A percentile compares a stretch with the other conserved stretches of the same genome.
Conservation (phyloP, 2,329 filamentous ascomycete species). For the Colletotrichum godetiae region DNA sequence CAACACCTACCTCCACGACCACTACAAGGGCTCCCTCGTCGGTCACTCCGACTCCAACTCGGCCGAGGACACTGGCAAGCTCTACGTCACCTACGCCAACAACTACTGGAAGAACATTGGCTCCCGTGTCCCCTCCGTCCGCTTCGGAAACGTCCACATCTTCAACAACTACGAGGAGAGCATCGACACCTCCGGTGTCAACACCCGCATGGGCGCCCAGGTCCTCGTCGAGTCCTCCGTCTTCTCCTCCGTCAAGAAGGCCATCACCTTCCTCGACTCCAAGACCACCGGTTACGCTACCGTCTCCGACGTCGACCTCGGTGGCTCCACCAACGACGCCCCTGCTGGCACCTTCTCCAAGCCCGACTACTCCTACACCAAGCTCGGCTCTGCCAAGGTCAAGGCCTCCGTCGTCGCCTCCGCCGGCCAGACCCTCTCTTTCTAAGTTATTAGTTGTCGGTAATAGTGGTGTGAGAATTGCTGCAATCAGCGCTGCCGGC, state of each 20-base stretch:
- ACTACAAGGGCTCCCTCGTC: constrained; percentile 69
- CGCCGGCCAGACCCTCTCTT: constrained; percentile 51
- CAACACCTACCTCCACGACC: constrained; percentile 52
- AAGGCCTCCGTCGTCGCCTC: constrained; percentile 53
- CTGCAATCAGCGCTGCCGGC: constrained; percentile 17
- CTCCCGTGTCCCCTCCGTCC: constrained; percentile 71
- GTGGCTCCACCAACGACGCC: constrained; percentile 59
- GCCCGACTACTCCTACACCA: constrained; percentile 61
- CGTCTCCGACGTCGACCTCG: constrained; percentile 54
- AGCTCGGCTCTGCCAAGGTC: constrained; percentile 60
- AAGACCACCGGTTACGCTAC: constrained; percentile 53
- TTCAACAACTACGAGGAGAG: constrained; percentile 63
- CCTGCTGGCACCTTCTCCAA: constrained; percentile 60
- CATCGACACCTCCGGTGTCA: constrained; percentile 59
- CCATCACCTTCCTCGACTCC: constrained; percentile 54
- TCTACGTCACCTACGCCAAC: constrained; percentile 74
- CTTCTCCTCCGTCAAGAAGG: constrained; percentile 54
- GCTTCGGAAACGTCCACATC: constrained; percentile 74
- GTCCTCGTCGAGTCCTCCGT: constrained; percentile 67
- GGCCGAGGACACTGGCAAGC: constrained; percentile 68
- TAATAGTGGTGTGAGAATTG: not conserved
- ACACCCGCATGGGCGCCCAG: constrained; percentile 67
- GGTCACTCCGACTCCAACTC: constrained; percentile 70
- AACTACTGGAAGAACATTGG: constrained; percentile 75
- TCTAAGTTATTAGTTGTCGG: constrained; percentile 39